Evolutionary conservation across 140 eudicot genomes (phyloP).

Genomic region (Senecio squalidus): DNA sequence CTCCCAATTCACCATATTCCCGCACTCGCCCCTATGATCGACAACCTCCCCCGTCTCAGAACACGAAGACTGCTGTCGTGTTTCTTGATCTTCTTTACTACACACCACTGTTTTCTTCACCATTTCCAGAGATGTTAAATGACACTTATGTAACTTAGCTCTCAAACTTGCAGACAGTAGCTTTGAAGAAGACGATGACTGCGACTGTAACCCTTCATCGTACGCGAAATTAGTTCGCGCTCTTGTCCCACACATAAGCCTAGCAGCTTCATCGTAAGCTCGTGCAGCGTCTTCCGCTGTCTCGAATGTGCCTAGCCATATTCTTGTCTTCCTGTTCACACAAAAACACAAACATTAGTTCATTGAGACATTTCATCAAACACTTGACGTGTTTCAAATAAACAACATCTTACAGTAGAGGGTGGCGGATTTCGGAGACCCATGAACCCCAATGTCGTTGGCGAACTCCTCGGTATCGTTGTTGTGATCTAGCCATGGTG

Average conservation of each 20-base stretch:
- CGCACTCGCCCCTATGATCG: constrained; percentile 26
- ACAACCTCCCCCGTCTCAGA: constrained; percentile 16
- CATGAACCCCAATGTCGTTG: constrained; percentile 99
- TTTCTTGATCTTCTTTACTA: constrained; percentile 27
- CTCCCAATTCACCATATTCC: constrained; percentile 30
- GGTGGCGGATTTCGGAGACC: constrained; percentile 99
- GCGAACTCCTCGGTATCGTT: constrained; percentile 87
- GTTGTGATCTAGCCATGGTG: constrained; percentile 83
- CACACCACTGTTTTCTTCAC: constrained; percentile 32
- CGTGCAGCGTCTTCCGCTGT: constrained; percentile 95
- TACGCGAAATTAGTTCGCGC: constrained; percentile 70
- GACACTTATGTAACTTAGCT: constrained; percentile 92
- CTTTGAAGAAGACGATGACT: constrained; percentile 37
- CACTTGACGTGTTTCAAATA: neutral
- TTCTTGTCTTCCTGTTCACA: constrained; percentile 73
- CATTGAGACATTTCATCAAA: constrained; percentile 20
- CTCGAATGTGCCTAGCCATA: constrained; percentile 98
- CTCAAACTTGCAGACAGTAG: constrained; percentile 64
- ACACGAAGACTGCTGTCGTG: constrained; percentile 26
- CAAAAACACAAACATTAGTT: constrained; percentile 5
- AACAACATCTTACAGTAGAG: constrained; percentile 52
- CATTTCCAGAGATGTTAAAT: constrained; percentile 59
- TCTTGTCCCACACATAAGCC: constrained; percentile 86
- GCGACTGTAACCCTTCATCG: constrained; percentile 29
- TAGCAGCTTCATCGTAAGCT: constrained; percentile 97